Percentiles rank a stretch among this genome's conserved stretches.
Conservation (phyloP, 2,329 filamentous ascomycete species). For the Aspergillus versicolor region DNA sequence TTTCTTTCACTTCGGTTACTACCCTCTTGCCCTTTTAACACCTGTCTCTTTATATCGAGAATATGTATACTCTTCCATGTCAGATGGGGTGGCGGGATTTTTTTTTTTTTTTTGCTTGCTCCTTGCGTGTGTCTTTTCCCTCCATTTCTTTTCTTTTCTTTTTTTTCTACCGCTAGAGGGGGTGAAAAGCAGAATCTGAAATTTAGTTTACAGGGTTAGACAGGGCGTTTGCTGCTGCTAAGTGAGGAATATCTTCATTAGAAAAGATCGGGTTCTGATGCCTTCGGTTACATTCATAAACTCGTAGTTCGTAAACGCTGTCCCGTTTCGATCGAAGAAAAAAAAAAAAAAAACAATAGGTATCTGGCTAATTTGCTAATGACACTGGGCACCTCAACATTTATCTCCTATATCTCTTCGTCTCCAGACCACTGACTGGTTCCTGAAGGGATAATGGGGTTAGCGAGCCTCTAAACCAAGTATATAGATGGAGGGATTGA, state of each 20-base stretch:
- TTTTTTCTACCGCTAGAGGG: constrained; percentile 3
- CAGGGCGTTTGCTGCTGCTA: neutral
- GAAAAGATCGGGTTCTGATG: neutral
- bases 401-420: neutral
- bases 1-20: neutral
- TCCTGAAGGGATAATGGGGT: constrained; percentile 8
- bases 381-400: too few relatives aligned
- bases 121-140: neutral
- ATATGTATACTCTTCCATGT: constrained; percentile 9
- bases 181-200: neutral
- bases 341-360: neutral
- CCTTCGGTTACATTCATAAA: neutral
- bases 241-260: neutral
- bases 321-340: neutral
- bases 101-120: neutral
- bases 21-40: neutral
- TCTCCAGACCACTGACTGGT: neutral
- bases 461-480: neutral
- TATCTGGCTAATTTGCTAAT: neutral
- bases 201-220: neutral
- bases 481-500: neutral
- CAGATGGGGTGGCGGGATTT: constrained; percentile 1
- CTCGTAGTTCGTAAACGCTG: neutral
- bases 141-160: constrained; percentile 10
- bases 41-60: constrained; percentile 4